Conservation (phyloP, 805 yeast genomes). For the Starmerella lactis-condensi region DNA sequence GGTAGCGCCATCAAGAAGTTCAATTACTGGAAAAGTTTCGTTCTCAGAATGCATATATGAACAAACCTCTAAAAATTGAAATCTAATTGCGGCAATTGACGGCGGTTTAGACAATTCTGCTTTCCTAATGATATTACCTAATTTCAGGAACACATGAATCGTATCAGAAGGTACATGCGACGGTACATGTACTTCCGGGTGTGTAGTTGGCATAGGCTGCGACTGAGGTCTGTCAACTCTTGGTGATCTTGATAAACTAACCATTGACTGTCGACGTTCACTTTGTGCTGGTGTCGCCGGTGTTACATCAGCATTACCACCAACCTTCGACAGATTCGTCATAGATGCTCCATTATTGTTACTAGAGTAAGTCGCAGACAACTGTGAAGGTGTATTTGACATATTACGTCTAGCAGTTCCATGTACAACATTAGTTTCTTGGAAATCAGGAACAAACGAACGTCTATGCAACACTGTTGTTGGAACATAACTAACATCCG, state of each 20-base stretch:
- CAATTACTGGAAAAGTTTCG: conserved; percentile 58
- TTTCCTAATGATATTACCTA: conserved; percentile 19
- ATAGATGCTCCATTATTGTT: not conserved
- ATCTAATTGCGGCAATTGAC: conserved; percentile 24
- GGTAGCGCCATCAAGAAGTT: conserved; percentile 41
- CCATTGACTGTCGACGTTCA: not conserved
- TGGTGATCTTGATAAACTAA: not conserved
- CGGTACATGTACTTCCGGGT: not conserved
- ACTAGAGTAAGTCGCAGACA: not conserved
- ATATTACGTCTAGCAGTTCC: not conserved
- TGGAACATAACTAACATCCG: conserved; percentile 12
- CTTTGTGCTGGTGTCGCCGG: not conserved
- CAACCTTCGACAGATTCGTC: no score
- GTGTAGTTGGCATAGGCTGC: not conserved
- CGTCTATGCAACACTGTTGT: conserved; percentile 13
- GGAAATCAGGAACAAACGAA: conserved; percentile 14
- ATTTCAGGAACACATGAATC: conserved; percentile 20
- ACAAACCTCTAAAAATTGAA: conserved; percentile 70
- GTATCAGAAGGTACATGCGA: not conserved
- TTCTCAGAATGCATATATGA: conserved; percentile 55
- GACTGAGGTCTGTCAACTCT: not conserved
- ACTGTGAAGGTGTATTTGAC: no score
- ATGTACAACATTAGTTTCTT: conserved; percentile 9
- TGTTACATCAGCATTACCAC: not conserved
- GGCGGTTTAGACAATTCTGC: conserved; percentile 12